Evolutionary conservation across 441 rosid genomes (phyloP).

Genomic region (Bocquillonia castaneifolia): DNA sequence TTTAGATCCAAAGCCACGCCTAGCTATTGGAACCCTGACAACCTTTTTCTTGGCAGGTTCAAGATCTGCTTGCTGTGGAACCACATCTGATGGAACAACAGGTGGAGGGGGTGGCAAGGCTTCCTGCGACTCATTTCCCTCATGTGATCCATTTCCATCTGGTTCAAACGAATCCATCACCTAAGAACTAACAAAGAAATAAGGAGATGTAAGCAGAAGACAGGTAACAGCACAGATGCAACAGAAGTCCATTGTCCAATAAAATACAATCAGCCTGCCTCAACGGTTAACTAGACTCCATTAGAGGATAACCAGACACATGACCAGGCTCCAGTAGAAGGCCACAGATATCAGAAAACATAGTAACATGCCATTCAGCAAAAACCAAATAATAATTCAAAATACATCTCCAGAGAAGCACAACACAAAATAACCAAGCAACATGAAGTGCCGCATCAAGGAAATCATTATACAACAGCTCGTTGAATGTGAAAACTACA

Average conservation of each 20-base stretch:
- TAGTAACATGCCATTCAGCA: not conserved
- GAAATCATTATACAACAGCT: not conserved
- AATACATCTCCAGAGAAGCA: not conserved
- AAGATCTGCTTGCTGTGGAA: conserved; percentile 29
- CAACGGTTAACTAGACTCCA: not conserved
- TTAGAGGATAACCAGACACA: no score
- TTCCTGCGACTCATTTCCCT: conserved; percentile 26
- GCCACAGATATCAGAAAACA: not conserved
- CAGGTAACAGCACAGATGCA: not conserved
- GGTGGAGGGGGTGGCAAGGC: conserved; percentile 50
- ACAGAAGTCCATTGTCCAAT: not conserved
- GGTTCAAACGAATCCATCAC: conserved; percentile 25
- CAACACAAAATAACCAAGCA: not conserved
- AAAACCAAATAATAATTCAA: not conserved
- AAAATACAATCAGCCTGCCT: not conserved
- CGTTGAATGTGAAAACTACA: not conserved
- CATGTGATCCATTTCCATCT: conserved; percentile 26
- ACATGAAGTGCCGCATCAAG: not conserved
- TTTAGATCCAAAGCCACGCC: conserved; percentile 46
- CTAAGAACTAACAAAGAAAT: not conserved
- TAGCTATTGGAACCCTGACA: conserved; percentile 40
- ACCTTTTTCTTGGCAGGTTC: conserved; percentile 43
- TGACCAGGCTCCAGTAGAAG: no score
- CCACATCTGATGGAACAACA: conserved; percentile 40
- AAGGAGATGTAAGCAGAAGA: no score